Evolutionary conservation across 805 yeast genomes (phyloP).

Genomic region (Kregervanrija delftensis): DNA sequence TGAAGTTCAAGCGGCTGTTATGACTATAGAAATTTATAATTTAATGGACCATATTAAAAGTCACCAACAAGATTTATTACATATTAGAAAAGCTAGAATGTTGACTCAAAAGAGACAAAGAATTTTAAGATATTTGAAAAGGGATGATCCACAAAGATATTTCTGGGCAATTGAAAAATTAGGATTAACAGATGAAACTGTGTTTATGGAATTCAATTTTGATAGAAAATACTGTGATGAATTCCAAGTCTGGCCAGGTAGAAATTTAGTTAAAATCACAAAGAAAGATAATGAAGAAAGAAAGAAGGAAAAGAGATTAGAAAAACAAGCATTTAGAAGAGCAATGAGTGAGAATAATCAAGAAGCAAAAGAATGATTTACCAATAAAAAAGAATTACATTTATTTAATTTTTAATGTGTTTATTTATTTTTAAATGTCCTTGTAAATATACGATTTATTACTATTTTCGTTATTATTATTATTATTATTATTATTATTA

Average conservation of each 20-base stretch:
- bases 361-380: no score
- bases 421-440: no score
- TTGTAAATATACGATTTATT: no score
- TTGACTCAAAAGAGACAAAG: slow-evolving; percentile 86
- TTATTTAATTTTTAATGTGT: no score
- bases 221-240: slow-evolving; percentile 73
- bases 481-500: no score
- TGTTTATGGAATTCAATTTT: slow-evolving; percentile 75
- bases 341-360: slow-evolving; percentile 7
- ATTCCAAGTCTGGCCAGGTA: slow-evolving; percentile 71
- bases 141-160: slow-evolving; percentile 73
- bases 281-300: slow-evolving; percentile 40
- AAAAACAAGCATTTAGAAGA: slow-evolving; percentile 32
- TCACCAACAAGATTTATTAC: slow-evolving; percentile 65
- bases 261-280: slow-evolving; percentile 51
- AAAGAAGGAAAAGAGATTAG: slow-evolving; percentile 40
- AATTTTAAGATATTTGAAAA: slow-evolving; percentile 74
- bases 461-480: no score
- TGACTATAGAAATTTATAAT: slow-evolving; percentile 74
- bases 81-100: slow-evolving; percentile 68
- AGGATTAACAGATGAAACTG: slow-evolving; percentile 77
- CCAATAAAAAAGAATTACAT: no score
- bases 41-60: slow-evolving; percentile 67
- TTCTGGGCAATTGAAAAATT: slow-evolving; percentile 80
- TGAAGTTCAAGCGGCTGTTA: slow-evolving; percentile 91